Percentiles rank a stretch among this genome's conserved stretches.
These are phyloP conservation scores for Diutina neorugosa DNA, from an alignment of 1,139 yeast genomes.

Conservation along the genomic window DNA sequence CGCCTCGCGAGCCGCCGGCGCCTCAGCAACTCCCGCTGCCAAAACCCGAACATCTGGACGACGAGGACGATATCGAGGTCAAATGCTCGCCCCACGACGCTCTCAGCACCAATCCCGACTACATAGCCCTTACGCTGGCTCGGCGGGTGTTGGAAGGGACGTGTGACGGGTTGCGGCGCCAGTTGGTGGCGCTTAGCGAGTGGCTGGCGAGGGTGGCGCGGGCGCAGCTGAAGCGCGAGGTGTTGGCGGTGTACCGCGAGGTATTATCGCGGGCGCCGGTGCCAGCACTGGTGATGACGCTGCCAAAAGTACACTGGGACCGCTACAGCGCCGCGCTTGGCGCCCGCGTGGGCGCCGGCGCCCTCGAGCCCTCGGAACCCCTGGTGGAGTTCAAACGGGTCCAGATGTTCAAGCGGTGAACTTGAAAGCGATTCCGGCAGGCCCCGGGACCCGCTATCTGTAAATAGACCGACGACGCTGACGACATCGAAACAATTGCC, in stretches of 20 bases:
- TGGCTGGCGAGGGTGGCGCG: conserved; percentile 7
- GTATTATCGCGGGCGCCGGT: conserved; percentile 18
- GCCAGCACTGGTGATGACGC: conserved; percentile 21
- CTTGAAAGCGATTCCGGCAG: not conserved
- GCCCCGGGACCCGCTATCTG: not conserved
- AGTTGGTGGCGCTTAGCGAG: conserved; percentile 24
- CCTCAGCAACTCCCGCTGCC: conserved; percentile 2
- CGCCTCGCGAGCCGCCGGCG: not conserved
- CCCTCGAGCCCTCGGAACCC: conserved; percentile 7
- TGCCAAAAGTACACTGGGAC: conserved; percentile 28
- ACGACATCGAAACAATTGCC: not conserved
- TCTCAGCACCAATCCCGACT: conserved; percentile 24
- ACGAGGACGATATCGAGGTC: not conserved
- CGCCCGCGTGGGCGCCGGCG: conserved; percentile 9
- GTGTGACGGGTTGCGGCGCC: conserved; percentile 14
- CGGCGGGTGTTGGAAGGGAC: conserved; percentile 19
- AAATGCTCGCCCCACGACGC: not conserved
- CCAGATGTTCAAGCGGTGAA: conserved; percentile 7
- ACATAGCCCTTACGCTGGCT: conserved; percentile 24
- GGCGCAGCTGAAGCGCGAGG: conserved; percentile 9
- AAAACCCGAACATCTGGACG: not conserved
- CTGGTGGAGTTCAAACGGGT: conserved; percentile 7
- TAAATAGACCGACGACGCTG: not conserved
- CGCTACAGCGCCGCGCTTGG: conserved; percentile 10
- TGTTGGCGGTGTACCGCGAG: conserved; percentile 9